Percentiles rank a stretch among this genome's conserved stretches.
Evolutionary conservation across 768 basidiomycete species (phyloP).

Genomic region (Tulasnella sp.): DNA sequence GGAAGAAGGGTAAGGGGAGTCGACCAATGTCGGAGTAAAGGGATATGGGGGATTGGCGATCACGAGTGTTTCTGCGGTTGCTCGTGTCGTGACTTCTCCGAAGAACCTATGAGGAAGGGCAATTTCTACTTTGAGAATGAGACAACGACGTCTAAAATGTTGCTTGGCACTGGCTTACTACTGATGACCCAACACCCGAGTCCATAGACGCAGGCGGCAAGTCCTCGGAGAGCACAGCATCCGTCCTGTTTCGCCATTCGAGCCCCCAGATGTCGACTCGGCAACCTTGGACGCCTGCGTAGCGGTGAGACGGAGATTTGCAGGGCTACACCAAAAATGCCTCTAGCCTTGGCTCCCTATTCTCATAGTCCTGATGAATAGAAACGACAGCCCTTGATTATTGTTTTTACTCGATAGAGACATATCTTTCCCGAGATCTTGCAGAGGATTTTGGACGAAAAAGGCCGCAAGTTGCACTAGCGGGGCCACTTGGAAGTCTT

Average conservation of each 20-base stretch:
- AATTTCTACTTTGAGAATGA: neutral
- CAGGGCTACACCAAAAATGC: neutral
- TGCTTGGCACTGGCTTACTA: neutral
- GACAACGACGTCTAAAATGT: neutral
- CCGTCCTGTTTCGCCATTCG: neutral
- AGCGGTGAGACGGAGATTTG: neutral
- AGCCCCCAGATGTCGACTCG: neutral
- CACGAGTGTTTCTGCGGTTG: neutral
- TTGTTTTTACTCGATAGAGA: too few species aligned
- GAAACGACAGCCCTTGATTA: neutral
- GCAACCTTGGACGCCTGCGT: neutral
- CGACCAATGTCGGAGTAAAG: neutral
- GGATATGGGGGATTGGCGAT: neutral
- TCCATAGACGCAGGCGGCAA: neutral
- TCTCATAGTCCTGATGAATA: neutral
- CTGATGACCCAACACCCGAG: neutral
- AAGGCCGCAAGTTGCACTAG: neutral
- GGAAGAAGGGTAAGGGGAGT: neutral
- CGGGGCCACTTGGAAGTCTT: neutral
- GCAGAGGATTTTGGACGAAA: constrained; percentile 4
- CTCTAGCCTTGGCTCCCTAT: neutral
- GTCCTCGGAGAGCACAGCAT: neutral
- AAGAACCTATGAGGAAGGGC: neutral
- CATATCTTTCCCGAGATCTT: neutral
- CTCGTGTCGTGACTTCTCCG: neutral